These are phyloP conservation scores for Aethionema arabicum DNA, from an alignment of 345 rosid species.

Conservation along the genomic window DNA sequence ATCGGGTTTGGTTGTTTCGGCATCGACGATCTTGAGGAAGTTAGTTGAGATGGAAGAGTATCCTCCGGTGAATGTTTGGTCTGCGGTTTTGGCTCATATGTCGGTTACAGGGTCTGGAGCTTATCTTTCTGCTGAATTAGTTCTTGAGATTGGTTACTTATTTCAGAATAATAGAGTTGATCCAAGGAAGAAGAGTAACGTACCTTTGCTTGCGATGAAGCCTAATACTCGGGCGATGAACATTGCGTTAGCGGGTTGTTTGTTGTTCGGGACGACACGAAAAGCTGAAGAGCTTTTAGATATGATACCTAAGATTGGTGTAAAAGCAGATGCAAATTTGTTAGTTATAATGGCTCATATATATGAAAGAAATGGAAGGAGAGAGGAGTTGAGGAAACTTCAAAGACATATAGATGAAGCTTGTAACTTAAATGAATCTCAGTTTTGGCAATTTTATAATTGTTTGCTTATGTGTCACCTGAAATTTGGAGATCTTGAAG, in stretches of 20 bases:
- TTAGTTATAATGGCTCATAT: conserved; percentile 74
- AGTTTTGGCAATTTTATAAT: conserved; percentile 74
- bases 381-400: conserved; percentile 79
- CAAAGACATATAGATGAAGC: conserved; percentile 85
- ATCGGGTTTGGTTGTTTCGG: conserved; percentile 61
- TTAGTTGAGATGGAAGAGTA: conserved; percentile 64
- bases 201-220: conserved; percentile 81
- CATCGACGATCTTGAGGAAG: conserved; percentile 76
- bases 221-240: conserved; percentile 70
- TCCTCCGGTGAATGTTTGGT: conserved; percentile 84
- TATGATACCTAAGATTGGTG: conserved; percentile 64
- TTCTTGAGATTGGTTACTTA: conserved; percentile 79
- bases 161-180: conserved; percentile 77
- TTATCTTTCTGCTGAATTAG: conserved; percentile 79
- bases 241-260: conserved; percentile 78
- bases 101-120: conserved; percentile 69
- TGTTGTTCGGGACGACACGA: conserved; percentile 74
- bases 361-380: conserved; percentile 85
- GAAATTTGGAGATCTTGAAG: conserved; percentile 80
- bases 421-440: conserved; percentile 56
- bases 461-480: conserved; percentile 77
- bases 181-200: conserved; percentile 80
- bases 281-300: conserved; percentile 90
- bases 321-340: conserved; percentile 60
- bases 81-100: conserved; percentile 68